Percentiles rank a stretch among this genome's conserved stretches.
phyloP scores from a whole-genome alignment of 176 grass and related monocot genomes.

The Sorghum bicolor region DNA sequence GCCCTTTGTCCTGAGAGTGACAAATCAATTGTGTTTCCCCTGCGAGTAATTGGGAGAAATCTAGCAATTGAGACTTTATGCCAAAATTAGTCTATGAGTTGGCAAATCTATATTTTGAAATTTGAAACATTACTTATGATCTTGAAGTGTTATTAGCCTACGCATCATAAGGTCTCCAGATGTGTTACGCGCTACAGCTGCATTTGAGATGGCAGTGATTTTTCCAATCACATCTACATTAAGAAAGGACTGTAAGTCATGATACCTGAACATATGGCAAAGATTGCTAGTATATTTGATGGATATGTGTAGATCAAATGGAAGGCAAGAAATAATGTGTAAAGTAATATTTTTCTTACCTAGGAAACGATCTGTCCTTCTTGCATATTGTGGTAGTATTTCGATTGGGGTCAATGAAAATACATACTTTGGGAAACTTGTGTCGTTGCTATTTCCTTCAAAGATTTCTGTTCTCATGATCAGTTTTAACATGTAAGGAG shows the following conservation, averaged over 20 bases:
- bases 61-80: background rate
- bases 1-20: background rate
- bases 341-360: background rate
- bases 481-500: too few species aligned
- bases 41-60: background rate
- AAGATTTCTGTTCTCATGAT: too few species aligned
- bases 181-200: background rate
- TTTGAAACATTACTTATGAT: background rate
- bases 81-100: too few species aligned
- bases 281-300: background rate
- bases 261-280: too few species aligned
- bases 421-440: background rate
- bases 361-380: background rate
- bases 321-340: background rate
- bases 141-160: background rate
- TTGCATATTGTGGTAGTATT: background rate
- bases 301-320: too few species aligned
- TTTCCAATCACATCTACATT: background rate
- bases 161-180: background rate
- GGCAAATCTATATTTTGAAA: background rate
- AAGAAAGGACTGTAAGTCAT: background rate
- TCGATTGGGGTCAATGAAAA: background rate
- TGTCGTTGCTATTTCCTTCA: too few species aligned
- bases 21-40: background rate
- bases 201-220: background rate